These are phyloP conservation scores for Neocallimastix lanati DNA, from an alignment of 192 early-diverging fungal species.

Conservation along the genomic window DNA sequence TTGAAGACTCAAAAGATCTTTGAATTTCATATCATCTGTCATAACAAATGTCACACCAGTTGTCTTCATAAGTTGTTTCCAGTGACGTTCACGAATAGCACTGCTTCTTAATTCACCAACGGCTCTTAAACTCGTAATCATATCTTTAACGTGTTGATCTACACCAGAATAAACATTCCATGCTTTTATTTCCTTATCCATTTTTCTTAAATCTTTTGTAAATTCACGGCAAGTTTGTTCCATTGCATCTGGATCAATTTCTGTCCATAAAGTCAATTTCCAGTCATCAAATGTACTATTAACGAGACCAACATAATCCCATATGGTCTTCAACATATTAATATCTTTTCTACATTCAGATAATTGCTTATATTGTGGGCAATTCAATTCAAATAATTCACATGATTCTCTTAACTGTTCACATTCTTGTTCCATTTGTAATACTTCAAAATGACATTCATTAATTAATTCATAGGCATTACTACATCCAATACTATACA, in stretches of 20 bases:
- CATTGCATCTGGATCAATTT: conserved; percentile 45
- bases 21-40: conserved; percentile 47
- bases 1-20: conserved; percentile 38
- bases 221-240: conserved; percentile 37
- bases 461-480: conserved; percentile 31
- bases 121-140: conserved; percentile 38
- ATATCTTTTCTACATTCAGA: conserved; percentile 37
- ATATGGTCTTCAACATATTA: conserved; percentile 38
- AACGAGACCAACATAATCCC: conserved; percentile 43
- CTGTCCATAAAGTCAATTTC: conserved; percentile 35
- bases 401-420: conserved; percentile 28
- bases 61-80: conserved; percentile 53
- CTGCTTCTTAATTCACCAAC: conserved; percentile 42
- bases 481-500: conserved; percentile 30
- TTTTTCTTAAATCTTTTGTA: conserved; percentile 32
- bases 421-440: conserved; percentile 38
- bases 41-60: conserved; percentile 44
- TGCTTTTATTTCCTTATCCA: conserved; percentile 52
- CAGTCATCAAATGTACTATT: conserved; percentile 44
- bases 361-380: conserved; percentile 38
- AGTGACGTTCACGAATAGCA: conserved; percentile 45
- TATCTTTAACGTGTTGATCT: conserved; percentile 47
- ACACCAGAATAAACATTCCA: conserved; percentile 45
- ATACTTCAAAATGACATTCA: conserved; percentile 25
- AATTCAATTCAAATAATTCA: conserved; percentile 42